Base-by-base conservation (phyloP, 306 rosid species). In the Carpinus fangiana region DNA sequence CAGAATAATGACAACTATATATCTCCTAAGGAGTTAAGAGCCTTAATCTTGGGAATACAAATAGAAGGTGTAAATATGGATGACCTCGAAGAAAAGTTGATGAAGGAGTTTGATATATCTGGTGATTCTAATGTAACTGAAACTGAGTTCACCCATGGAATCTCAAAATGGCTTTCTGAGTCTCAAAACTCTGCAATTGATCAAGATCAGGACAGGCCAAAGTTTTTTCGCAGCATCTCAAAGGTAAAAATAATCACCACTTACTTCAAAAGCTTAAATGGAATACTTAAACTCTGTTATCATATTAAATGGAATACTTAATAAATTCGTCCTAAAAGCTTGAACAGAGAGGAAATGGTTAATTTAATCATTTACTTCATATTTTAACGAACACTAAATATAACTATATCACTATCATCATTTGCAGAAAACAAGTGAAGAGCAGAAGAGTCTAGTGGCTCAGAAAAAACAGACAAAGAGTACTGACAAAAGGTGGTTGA, bases 1-100 rank as follows among this genome's bases (percentile, higher is more conserved):
- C 26, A 72, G 68, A 70, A 82, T 48, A 45, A 60, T 18, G 74
- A 73, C 41, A 28, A 55, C 9, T 13, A 9, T 31, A 79, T 85
- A 70, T 76, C 86, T 4, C 45, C 51, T 23, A 18, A 21, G 4
- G 89, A 82, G 52, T 56, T 85, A 41, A 82, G 77, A 76, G 72
- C 86, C 8, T 47, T 82, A 54, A 52, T 82, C 72, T 51, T 85
- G 11, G 86, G 89, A 38, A 53, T 82, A 52, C 79, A 79, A 79
- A 62, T 82, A 23, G 84, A 80, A 67, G 47, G 79, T 55, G 45
- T 76, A 51, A 74, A 73, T 45, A 76, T 51, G 4, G 56, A 76
- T 53, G 81, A 85, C 71, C 82, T 62, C 54, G 84, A 59, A 11
- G 68, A 41, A 48, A 61, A 71, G 46, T 79, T 80, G 59, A 82